Evolutionary conservation across 2,329 filamentous ascomycete species (phyloP).

Genomic region (Paecilomyces formosus): DNA sequence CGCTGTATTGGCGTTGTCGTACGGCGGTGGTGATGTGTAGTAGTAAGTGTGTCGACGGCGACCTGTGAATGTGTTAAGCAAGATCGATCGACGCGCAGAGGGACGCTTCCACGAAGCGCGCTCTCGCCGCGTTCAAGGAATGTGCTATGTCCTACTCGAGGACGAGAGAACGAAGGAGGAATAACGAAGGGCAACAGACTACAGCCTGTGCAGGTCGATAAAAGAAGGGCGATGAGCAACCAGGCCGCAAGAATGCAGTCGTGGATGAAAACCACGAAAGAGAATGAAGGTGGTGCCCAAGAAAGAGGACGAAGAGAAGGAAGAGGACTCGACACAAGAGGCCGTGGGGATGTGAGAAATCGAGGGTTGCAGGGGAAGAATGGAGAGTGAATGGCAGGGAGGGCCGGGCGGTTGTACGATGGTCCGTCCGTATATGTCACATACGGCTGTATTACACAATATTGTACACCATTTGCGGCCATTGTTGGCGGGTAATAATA

Average conservation of each 20-base stretch:
- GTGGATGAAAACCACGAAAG: slow-evolving; percentile 5
- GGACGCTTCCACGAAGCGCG: not conserved
- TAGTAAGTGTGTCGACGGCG: not conserved
- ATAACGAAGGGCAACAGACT: slow-evolving; percentile 7
- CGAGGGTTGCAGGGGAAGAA: not conserved
- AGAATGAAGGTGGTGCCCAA: slow-evolving; percentile 7
- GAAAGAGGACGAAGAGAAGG: slow-evolving; percentile 8
- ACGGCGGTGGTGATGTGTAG: not conserved
- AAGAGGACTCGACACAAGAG: not conserved
- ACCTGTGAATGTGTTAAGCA: not conserved
- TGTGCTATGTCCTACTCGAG: slow-evolving; percentile 1
- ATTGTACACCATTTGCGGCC: not conserved
- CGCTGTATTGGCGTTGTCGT: not conserved
- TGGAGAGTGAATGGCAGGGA: not conserved
- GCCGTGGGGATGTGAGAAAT: not conserved
- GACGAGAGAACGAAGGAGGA: slow-evolving; percentile 13
- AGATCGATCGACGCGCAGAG: not conserved
- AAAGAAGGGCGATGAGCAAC: slow-evolving; percentile 31
- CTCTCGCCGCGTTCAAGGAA: not conserved
- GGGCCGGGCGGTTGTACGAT: not conserved
- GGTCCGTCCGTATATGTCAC: not conserved
- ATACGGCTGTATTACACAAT: not conserved
- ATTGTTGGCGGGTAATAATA: not conserved
- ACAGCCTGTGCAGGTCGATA: slow-evolving; percentile 17
- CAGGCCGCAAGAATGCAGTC: slow-evolving; percentile 15